Percentiles rank a stretch among this genome's conserved stretches.
Evolutionary conservation across 2,329 filamentous ascomycete species (phyloP).

Genomic region (Cladobotryum protrusum): DNA sequence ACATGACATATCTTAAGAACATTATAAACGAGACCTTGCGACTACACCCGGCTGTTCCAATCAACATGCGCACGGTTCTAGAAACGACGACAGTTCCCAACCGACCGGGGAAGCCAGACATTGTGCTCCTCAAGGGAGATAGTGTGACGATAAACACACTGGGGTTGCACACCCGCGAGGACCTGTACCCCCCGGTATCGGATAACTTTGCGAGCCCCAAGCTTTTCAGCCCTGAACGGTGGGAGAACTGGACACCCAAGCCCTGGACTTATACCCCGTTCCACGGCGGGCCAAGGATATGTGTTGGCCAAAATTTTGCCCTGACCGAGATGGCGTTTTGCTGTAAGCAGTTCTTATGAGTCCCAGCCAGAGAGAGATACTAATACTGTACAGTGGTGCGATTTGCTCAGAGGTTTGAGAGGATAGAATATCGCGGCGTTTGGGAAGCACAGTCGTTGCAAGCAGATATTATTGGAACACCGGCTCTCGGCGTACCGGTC

Average conservation of each 20-base stretch:
- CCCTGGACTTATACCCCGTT: conserved; percentile 51
- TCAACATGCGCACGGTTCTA: conserved; percentile 57
- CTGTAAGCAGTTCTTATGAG: conserved; percentile 22
- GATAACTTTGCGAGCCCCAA: conserved; percentile 32
- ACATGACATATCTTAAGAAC: conserved; percentile 74
- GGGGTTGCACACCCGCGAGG: conserved; percentile 43
- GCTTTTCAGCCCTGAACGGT: conserved; percentile 43
- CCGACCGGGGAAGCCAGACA: conserved; percentile 23
- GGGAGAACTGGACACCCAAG: conserved; percentile 45
- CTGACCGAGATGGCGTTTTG: conserved; percentile 51
- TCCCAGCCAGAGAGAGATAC: conserved; percentile 21
- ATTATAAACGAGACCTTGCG: conserved; percentile 72
- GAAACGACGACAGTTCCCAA: conserved; percentile 14
- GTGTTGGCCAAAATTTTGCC: conserved; percentile 55
- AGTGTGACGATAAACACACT: conserved; percentile 45
- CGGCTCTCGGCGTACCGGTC: conserved; percentile 33
- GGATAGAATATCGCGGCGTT: conserved; percentile 41
- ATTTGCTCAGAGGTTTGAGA: conserved; percentile 53
- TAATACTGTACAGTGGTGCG: conserved; percentile 28
- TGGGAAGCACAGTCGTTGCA: conserved; percentile 36
- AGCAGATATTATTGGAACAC: conserved; percentile 37
- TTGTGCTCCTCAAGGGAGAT: conserved; percentile 42
- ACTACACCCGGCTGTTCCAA: conserved; percentile 70
- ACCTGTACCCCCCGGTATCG: conserved; percentile 41
- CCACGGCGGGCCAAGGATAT: conserved; percentile 46